These are phyloP conservation scores for Cryptococcus sp. DNA, from an alignment of 1,284 basidiomycete genomes.

Conservation along the genomic window DNA sequence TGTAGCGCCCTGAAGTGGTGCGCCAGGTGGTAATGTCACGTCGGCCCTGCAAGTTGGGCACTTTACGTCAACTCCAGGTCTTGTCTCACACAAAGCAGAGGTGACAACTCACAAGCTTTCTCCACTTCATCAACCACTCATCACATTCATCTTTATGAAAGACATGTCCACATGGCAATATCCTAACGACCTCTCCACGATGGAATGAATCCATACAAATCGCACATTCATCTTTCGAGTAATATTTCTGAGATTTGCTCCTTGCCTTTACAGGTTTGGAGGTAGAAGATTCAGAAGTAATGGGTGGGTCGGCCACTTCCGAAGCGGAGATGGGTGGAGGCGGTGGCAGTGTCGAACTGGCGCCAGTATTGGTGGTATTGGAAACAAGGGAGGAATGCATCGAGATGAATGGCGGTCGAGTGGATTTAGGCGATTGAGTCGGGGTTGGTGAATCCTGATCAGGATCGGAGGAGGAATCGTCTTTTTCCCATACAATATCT, in stretches of 20 bases:
- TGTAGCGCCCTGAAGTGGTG: slow-evolving; percentile 14
- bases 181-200: slow-evolving; percentile 77
- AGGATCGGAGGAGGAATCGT: slow-evolving; percentile 26
- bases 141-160: slow-evolving; percentile 69
- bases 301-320: slow-evolving; percentile 17
- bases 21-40: slow-evolving; percentile 61
- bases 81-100: slow-evolving; percentile 3
- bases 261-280: neutral
- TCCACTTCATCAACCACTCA: slow-evolving; percentile 80
- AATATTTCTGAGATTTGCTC: slow-evolving; percentile 32
- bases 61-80: slow-evolving; percentile 47
- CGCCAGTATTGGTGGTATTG: neutral
- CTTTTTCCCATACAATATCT: slow-evolving; percentile 49
- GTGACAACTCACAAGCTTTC: slow-evolving; percentile 67
- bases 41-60: slow-evolving; percentile 85
- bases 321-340: slow-evolving; percentile 20
- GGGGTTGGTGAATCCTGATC: neutral
- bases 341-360: slow-evolving; percentile 6
- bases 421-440: neutral
- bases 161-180: slow-evolving; percentile 84
- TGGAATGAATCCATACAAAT: slow-evolving; percentile 83
- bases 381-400: neutral
- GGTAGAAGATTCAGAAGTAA: neutral
- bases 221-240: slow-evolving; percentile 64
- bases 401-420: neutral